A percentile compares a stretch with the other conserved stretches of the same genome.
Evolutionary conservation across 768 basidiomycete species (phyloP).

Genomic region (Macrolepiota fuliginosa): DNA sequence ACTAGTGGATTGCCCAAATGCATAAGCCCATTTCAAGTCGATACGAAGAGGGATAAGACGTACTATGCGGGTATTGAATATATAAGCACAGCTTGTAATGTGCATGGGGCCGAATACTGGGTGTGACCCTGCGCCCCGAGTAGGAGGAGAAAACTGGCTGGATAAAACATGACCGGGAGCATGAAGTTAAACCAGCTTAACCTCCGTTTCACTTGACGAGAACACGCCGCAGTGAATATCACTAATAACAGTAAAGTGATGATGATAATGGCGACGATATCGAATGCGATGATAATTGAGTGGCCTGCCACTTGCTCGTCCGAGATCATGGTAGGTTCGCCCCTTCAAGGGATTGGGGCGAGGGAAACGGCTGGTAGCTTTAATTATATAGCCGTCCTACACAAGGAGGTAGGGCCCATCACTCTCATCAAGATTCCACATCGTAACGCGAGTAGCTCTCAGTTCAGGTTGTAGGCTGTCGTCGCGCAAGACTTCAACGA

Average conservation of each 20-base stretch:
- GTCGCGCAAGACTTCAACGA: no score
- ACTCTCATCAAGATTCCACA: no score
- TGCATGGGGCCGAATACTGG: constrained; percentile 22
- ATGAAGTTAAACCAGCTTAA: constrained; percentile 22
- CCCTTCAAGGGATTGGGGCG: not conserved
- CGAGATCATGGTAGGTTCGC: not conserved
- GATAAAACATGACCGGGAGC: constrained; percentile 21
- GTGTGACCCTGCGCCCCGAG: constrained; percentile 21
- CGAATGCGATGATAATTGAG: constrained; percentile 1
- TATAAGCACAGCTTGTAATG: constrained; percentile 24
- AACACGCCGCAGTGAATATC: not conserved
- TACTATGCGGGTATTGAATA: constrained; percentile 25
- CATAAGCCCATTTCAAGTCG: not conserved
- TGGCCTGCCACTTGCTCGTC: not conserved
- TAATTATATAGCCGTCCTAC: no score
- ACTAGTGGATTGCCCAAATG: not conserved
- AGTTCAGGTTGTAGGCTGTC: no score
- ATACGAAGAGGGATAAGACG: not conserved
- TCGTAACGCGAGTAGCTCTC: no score
- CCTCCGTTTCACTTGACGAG: not conserved
- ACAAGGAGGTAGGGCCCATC: no score
- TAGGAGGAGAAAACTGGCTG: constrained; percentile 20
- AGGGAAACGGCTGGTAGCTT: no score
- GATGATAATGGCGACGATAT: not conserved
- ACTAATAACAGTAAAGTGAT: not conserved